These are phyloP conservation scores for Sclerotinia minor DNA, from an alignment of 2,329 filamentous ascomycete species.

Conservation along the genomic window DNA sequence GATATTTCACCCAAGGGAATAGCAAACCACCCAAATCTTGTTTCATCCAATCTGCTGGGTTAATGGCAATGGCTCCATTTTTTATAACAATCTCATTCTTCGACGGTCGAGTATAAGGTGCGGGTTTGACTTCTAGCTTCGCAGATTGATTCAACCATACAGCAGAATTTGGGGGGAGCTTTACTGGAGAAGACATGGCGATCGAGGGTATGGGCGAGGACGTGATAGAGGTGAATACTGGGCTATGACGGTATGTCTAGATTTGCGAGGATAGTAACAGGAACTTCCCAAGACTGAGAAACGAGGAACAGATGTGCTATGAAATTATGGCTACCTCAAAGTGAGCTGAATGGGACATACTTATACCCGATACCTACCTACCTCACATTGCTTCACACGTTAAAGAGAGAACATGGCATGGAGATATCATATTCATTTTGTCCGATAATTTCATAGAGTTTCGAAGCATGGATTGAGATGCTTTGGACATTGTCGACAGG, in stretches of 20 bases:
- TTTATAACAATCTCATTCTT: conserved; percentile 45
- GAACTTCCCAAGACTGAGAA: background rate
- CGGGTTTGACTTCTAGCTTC: conserved; percentile 42
- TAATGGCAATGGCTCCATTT: conserved; percentile 46
- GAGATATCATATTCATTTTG: background rate
- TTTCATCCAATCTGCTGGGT: conserved; percentile 44
- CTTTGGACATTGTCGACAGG: background rate
- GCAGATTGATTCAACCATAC: conserved; percentile 33
- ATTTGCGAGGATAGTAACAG: background rate
- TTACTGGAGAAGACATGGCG: background rate
- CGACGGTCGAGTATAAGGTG: conserved; percentile 44
- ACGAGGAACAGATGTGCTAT: background rate
- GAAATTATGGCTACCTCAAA: background rate
- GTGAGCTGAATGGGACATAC: conserved; percentile 7
- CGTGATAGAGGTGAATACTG: background rate
- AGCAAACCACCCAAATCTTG: conserved; percentile 21
- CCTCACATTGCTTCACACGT: background rate
- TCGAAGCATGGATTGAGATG: background rate
- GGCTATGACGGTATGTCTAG: background rate
- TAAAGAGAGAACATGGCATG: background rate
- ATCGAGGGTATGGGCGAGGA: background rate
- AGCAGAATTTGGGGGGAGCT: conserved; percentile 20
- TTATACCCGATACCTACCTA: conserved; percentile 3
- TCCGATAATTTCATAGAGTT: conserved; percentile 1
- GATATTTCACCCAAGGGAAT: conserved; percentile 34